A percentile compares a stretch with the other conserved stretches of the same genome.
Conservation (phyloP, 192 early-diverging fungal species). For the Entomortierella parvispora region DNA sequence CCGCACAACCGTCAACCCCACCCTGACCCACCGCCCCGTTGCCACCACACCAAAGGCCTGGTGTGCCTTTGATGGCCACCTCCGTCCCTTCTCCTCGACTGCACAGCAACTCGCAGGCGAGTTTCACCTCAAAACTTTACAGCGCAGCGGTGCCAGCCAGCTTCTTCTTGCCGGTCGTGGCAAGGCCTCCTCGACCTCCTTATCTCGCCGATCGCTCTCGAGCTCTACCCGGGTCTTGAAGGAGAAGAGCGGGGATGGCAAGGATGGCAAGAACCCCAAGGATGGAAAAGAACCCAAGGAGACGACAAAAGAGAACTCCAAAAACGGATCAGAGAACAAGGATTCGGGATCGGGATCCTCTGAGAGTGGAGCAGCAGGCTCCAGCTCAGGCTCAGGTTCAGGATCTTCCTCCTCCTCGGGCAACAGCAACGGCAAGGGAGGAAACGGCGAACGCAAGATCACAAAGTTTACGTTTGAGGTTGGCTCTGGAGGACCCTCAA, state of each 20-base stretch:
- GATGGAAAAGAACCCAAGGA: not conserved
- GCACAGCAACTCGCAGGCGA: slow-evolving; percentile 22
- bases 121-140: slow-evolving; percentile 20
- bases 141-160: not conserved
- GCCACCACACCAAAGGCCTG: slow-evolving; percentile 30
- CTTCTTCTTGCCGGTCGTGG: not conserved
- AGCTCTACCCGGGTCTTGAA: slow-evolving; percentile 34
- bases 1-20: slow-evolving; percentile 43
- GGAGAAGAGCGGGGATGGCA: slow-evolving; percentile 29
- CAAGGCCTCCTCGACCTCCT: slow-evolving; percentile 6
- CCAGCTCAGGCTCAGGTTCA: slow-evolving; percentile 19
- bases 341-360: slow-evolving; percentile 26
- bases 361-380: slow-evolving; percentile 10
- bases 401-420: slow-evolving; percentile 17
- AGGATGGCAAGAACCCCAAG: slow-evolving; percentile 1
- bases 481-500: slow-evolving; percentile 47
- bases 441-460: slow-evolving; percentile 21
- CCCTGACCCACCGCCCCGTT: slow-evolving; percentile 19
- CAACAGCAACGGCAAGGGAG: slow-evolving; percentile 14
- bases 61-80: slow-evolving; percentile 39
- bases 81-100: slow-evolving; percentile 43
- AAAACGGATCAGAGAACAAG: slow-evolving; percentile 24
- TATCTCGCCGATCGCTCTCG: slow-evolving; percentile 36
- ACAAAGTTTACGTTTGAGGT: slow-evolving; percentile 49
- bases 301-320: not conserved